phyloP scores from a whole-genome alignment of 345 rosid genomes.

The Stellera chamaejasme region DNA sequence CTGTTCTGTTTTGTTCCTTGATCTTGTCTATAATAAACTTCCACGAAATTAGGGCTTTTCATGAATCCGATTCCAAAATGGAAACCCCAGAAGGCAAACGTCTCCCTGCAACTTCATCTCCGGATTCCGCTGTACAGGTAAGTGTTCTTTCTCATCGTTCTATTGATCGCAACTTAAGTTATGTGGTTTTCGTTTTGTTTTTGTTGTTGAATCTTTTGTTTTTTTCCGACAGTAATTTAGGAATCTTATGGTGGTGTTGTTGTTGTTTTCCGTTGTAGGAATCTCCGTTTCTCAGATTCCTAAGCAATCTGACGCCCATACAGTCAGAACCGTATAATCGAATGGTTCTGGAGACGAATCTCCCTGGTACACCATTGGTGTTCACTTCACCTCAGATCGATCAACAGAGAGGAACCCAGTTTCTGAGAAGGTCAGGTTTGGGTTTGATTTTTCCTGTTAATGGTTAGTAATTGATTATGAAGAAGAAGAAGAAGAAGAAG shows the following conservation, averaged over 20 bases:
- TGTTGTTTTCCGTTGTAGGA: slow-evolving; percentile 16
- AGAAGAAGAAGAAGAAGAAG: too few relatives aligned
- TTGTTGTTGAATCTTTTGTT: neutral
- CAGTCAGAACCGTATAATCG: slow-evolving; percentile 8
- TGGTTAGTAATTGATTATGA: neutral
- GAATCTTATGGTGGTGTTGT: neutral
- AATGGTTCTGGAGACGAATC: slow-evolving; percentile 14
- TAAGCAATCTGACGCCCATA: slow-evolving; percentile 25
- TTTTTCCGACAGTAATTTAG: neutral
- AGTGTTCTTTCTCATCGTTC: neutral
- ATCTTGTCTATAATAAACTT: too few relatives aligned
- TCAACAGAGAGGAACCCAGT: slow-evolving; percentile 8
- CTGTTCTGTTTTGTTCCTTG: too few relatives aligned
- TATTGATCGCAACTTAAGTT: neutral
- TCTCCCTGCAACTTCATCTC: too few relatives aligned
- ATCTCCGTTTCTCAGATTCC: slow-evolving; percentile 18
- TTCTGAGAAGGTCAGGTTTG: slow-evolving; percentile 16
- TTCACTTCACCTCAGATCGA: slow-evolving; percentile 26
- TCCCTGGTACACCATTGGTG: slow-evolving; percentile 18
- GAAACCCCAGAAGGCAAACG: too few relatives aligned
- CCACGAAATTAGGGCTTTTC: too few relatives aligned
- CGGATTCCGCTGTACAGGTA: neutral
- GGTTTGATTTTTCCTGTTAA: neutral
- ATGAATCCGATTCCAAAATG: too few relatives aligned
- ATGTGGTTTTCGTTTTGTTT: neutral